A percentile compares a stretch with the other conserved stretches of the same genome.
phyloP scores from a whole-genome alignment of 768 basidiomycete species.

The Termitomyces sp. region DNA sequence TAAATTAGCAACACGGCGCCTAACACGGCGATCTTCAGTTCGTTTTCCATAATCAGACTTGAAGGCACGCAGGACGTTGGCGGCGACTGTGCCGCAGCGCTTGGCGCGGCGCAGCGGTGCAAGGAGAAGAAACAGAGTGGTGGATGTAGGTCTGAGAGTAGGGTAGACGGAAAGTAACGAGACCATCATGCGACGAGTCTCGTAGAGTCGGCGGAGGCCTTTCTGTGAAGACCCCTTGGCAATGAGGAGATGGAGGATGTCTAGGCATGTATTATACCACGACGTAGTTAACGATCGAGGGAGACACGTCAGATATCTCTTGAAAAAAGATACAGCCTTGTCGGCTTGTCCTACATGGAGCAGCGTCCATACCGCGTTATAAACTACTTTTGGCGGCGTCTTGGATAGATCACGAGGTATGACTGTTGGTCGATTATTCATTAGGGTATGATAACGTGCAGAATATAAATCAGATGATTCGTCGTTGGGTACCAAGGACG shows the following conservation, averaged over 20 bases:
- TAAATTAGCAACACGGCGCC: slow-evolving; percentile 50
- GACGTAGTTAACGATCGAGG: slow-evolving; percentile 34
- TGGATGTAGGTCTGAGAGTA: slow-evolving; percentile 49
- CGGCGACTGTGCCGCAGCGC: slow-evolving; percentile 52
- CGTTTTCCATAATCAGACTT: slow-evolving; percentile 48
- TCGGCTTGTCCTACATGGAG: slow-evolving; percentile 32
- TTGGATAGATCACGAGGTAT: slow-evolving; percentile 25
- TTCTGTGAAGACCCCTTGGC: slow-evolving; percentile 24
- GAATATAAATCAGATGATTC: slow-evolving; percentile 11
- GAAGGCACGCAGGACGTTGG: slow-evolving; percentile 39
- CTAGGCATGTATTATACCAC: slow-evolving; percentile 33
- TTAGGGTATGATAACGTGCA: slow-evolving; percentile 31
- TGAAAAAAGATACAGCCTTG: slow-evolving; percentile 40
- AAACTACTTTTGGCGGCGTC: slow-evolving; percentile 38
- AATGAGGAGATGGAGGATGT: slow-evolving; percentile 53
- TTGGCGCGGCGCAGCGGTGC: slow-evolving; percentile 41
- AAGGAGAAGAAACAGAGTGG: slow-evolving; percentile 57
- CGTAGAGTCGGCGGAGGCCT: slow-evolving; percentile 40
- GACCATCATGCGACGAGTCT: slow-evolving; percentile 37
- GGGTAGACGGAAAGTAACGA: slow-evolving; percentile 42
- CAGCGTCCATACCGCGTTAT: slow-evolving; percentile 42
- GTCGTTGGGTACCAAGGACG: not conserved
- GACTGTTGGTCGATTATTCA: slow-evolving; percentile 36
- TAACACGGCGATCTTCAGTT: slow-evolving; percentile 53
- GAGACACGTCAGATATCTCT: slow-evolving; percentile 44